Evolutionary conservation across 169 alveolate genomes (phyloP).

Genomic region (Neospora caninum): DNA sequence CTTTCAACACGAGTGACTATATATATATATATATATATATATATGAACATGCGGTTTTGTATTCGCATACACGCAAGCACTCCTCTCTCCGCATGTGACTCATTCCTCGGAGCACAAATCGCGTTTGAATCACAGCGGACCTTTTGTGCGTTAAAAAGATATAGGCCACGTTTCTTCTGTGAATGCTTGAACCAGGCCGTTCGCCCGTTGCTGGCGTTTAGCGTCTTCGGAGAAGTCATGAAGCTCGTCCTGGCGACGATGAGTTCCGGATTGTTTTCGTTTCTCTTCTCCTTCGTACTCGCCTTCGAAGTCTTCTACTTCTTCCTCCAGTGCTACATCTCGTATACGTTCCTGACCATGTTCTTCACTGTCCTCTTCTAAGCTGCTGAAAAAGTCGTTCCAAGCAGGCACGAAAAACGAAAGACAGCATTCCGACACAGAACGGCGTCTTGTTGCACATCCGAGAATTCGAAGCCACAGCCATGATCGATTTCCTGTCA

Average conservation of each 20-base stretch:
- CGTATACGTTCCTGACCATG: conserved; percentile 89
- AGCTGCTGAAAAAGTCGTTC: background rate
- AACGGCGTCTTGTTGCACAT: no score
- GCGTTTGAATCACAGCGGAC: background rate
- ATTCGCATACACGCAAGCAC: background rate
- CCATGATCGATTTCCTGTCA: no score
- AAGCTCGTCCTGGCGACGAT: conserved; percentile 84
- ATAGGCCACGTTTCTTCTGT: background rate
- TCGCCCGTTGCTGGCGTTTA: conserved; percentile 88
- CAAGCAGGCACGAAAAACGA: no score
- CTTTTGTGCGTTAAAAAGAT: background rate
- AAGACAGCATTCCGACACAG: no score
- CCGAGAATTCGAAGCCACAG: no score
- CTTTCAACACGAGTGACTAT: background rate
- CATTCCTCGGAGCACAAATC: background rate
- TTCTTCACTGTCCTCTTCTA: conserved; percentile 88
- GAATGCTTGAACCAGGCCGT: conserved; percentile 76
- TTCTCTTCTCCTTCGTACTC: conserved; percentile 85
- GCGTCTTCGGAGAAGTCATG: conserved; percentile 89
- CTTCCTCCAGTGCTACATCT: conserved; percentile 87
- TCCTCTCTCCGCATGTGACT: background rate
- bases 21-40: background rate
- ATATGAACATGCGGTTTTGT: background rate
- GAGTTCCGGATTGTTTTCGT: conserved; percentile 85
- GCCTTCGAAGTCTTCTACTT: conserved; percentile 89